Conservation (phyloP, 106 monocot genomes). For the Triglochin maritima region DNA sequence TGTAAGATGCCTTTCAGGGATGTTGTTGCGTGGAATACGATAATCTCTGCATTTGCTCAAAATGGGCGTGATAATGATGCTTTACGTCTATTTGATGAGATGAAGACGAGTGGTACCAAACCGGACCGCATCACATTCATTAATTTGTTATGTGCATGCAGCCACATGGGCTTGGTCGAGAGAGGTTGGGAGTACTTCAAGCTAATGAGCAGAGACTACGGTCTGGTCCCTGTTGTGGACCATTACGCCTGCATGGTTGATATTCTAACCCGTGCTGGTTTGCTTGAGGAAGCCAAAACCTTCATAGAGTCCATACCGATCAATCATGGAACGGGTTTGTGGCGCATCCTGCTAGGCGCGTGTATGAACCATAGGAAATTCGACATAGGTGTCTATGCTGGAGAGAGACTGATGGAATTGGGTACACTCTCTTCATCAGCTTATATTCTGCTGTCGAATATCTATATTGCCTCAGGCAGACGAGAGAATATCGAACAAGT, state of each 20-base stretch:
- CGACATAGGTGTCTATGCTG: constrained; percentile 52
- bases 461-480: constrained; percentile 43
- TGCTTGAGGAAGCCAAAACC: constrained; percentile 39
- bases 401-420: constrained; percentile 52
- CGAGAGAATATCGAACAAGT: constrained; percentile 52
- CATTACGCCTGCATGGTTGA: constrained; percentile 81
- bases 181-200: constrained; percentile 57
- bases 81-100: constrained; percentile 49
- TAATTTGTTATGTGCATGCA: constrained; percentile 49
- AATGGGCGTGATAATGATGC: constrained; percentile 44
- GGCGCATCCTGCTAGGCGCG: constrained; percentile 65
- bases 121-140: constrained; percentile 59
- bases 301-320: constrained; percentile 46
- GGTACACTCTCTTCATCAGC: constrained; percentile 48
- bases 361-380: constrained; percentile 29
- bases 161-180: constrained; percentile 60
- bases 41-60: constrained; percentile 60
- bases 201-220: constrained; percentile 34
- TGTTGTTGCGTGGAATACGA: constrained; percentile 60
- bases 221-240: constrained; percentile 33
- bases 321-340: constrained; percentile 35
- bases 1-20: constrained; percentile 40
- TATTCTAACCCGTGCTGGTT: constrained; percentile 39
- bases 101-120: constrained; percentile 19
- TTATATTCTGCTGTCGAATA: constrained; percentile 49